Evolutionary conservation across 345 rosid species (phyloP).

Genomic region (Citrus unshiu): DNA sequence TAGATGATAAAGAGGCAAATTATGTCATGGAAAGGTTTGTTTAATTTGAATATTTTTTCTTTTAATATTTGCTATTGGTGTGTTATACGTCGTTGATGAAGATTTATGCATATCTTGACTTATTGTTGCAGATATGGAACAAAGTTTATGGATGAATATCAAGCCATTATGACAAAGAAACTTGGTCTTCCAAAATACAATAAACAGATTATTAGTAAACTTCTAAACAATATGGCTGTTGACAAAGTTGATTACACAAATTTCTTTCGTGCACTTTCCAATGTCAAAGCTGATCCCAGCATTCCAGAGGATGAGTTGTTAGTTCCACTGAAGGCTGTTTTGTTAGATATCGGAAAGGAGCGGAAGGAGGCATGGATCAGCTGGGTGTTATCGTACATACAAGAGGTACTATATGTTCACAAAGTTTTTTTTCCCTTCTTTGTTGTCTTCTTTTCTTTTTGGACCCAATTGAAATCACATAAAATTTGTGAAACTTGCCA

Average conservation of each 20-base stretch:
- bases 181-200: conserved; percentile 93
- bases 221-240: conserved; percentile 89
- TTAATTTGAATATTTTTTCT: background rate
- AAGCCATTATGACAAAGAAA: conserved; percentile 81
- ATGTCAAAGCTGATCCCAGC: conserved; percentile 63
- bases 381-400: conserved; percentile 80
- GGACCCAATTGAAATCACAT: background rate
- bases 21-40: conserved; percentile 94
- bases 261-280: conserved; percentile 79
- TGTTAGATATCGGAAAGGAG: conserved; percentile 93
- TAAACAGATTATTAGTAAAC: conserved; percentile 75
- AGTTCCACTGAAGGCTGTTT: conserved; percentile 75
- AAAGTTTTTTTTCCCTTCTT: background rate
- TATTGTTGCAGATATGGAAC: conserved; percentile 67
- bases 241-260: conserved; percentile 99
- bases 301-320: conserved; percentile 61
- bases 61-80: background rate
- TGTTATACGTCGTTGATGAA: background rate
- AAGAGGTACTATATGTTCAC: conserved; percentile 54
- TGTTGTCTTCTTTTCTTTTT: background rate
- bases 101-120: conserved; percentile 1
- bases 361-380: conserved; percentile 90
- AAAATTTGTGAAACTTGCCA: background rate
- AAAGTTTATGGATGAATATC: conserved; percentile 96
- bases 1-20: conserved; percentile 76